Percentiles rank a stretch among this genome's conserved stretches.
phyloP scores from a whole-genome alignment of 2,329 filamentous ascomycete genomes.

The Cyclaneusma minus region DNA sequence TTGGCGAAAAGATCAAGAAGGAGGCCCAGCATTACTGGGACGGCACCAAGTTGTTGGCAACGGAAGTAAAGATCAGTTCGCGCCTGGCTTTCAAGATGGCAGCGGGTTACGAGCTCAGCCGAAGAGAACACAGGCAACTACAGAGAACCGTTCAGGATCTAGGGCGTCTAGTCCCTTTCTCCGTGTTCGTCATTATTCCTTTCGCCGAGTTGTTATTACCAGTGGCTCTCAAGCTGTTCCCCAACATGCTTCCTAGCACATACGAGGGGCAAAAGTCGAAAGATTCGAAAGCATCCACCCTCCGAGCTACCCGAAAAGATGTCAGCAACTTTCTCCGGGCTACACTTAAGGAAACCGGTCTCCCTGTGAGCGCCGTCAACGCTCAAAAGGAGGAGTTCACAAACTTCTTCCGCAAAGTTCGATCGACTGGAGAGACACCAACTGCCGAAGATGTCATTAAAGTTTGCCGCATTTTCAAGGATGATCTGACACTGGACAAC shows the following conservation, averaged over 20 bases:
- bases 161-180: constrained; percentile 84
- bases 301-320: constrained; percentile 81
- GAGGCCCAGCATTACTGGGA: constrained; percentile 95
- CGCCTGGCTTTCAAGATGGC: constrained; percentile 93
- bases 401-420: constrained; percentile 93
- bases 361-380: constrained; percentile 70
- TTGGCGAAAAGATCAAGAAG: constrained; percentile 90
- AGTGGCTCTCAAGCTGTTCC: constrained; percentile 85
- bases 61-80: constrained; percentile 86
- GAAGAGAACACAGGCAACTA: constrained; percentile 84
- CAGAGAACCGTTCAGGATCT: constrained; percentile 89
- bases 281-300: constrained; percentile 68
- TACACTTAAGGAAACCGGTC: constrained; percentile 82
- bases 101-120: constrained; percentile 87
- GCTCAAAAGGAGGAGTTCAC: constrained; percentile 87
- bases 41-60: constrained; percentile 84
- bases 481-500: constrained; percentile 94
- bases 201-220: constrained; percentile 90
- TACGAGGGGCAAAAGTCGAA: constrained; percentile 87
- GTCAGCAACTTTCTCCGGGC: constrained; percentile 81
- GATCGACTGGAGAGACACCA: constrained; percentile 79
- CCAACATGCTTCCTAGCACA: constrained; percentile 91
- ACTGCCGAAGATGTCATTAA: constrained; percentile 88
- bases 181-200: constrained; percentile 90
- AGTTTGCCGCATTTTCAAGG: constrained; percentile 97